phyloP scores from a whole-genome alignment of 1,284 basidiomycete species.

The Malassezia sp. region DNA sequence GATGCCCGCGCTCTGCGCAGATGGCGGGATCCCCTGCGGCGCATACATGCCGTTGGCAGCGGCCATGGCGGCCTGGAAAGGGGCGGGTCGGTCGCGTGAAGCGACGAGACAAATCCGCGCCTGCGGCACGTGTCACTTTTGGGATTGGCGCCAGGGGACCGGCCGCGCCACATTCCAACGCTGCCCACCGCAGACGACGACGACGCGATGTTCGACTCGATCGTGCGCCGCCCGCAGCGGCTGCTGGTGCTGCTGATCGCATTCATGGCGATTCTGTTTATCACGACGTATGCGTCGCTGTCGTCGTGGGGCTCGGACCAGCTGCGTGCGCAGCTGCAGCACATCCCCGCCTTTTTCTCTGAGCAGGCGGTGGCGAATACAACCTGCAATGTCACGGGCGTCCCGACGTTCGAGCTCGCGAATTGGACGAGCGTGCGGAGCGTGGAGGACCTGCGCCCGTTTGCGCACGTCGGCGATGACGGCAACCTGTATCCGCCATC shows the following conservation, averaged over 20 bases:
- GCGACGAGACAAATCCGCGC: too few relatives aligned
- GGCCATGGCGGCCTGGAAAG: slow-evolving; percentile 7
- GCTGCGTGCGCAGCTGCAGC: slow-evolving; percentile 6
- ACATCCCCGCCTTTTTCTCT: slow-evolving; percentile 1
- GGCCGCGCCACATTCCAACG: too few relatives aligned
- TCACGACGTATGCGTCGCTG: slow-evolving; percentile 10
- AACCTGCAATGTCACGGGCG: not conserved
- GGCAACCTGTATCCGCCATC: slow-evolving; percentile 40
- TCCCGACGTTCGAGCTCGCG: not conserved
- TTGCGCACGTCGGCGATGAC: slow-evolving; percentile 31
- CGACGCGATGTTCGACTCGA: slow-evolving; percentile 11
- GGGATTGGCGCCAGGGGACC: too few relatives aligned
- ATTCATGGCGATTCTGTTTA: slow-evolving; percentile 6
- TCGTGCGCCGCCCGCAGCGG: slow-evolving; percentile 14
- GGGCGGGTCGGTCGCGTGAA: not conserved
- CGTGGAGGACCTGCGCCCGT: slow-evolving; percentile 33
- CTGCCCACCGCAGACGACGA: not conserved
- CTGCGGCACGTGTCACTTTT: too few relatives aligned
- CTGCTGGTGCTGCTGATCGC: slow-evolving; percentile 8
- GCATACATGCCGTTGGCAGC: slow-evolving; percentile 13
- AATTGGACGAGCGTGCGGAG: not conserved
- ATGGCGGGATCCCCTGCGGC: not conserved
- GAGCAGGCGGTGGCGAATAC: too few relatives aligned
- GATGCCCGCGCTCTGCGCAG: not conserved
- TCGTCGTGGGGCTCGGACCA: slow-evolving; percentile 10